Percentiles rank a stretch among this genome's conserved stretches.
phyloP scores from a whole-genome alignment of 495 filamentous ascomycete genomes.

The Apiosordaria backusii region DNA sequence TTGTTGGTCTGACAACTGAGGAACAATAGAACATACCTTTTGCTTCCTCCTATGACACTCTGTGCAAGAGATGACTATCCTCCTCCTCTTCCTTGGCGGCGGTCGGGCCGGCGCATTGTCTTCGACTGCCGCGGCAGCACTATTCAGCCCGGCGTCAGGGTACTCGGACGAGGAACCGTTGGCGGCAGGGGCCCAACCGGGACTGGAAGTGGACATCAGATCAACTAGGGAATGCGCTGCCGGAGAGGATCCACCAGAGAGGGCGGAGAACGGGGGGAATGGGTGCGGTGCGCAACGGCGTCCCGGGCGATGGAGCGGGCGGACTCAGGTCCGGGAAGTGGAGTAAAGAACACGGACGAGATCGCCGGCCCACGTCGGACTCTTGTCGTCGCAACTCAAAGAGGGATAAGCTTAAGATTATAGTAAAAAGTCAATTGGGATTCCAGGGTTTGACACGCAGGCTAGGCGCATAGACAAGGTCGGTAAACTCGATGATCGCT shows the following conservation, averaged over 20 bases:
- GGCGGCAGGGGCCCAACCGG: not conserved
- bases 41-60: slow-evolving; percentile 64
- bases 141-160: not conserved
- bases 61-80: slow-evolving; percentile 58
- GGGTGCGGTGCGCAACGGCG: not conserved
- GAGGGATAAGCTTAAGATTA: not conserved
- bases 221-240: not conserved
- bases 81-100: slow-evolving; percentile 52
- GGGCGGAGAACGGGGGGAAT: not conserved
- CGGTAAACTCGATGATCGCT: not conserved
- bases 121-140: not conserved
- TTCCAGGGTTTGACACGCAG: not conserved
- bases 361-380: not conserved
- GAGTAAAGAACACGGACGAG: not conserved
- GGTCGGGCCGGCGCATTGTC: slow-evolving; percentile 18
- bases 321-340: not conserved
- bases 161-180: not conserved
- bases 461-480: not conserved
- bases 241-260: not conserved
- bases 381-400: not conserved
- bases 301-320: not conserved
- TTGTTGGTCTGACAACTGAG: not conserved
- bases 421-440: not conserved
- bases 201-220: not conserved
- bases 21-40: slow-evolving; percentile 41